Evolutionary conservation across 163 green algal species (phyloP).

Genomic region (Scenedesmus sp.): DNA sequence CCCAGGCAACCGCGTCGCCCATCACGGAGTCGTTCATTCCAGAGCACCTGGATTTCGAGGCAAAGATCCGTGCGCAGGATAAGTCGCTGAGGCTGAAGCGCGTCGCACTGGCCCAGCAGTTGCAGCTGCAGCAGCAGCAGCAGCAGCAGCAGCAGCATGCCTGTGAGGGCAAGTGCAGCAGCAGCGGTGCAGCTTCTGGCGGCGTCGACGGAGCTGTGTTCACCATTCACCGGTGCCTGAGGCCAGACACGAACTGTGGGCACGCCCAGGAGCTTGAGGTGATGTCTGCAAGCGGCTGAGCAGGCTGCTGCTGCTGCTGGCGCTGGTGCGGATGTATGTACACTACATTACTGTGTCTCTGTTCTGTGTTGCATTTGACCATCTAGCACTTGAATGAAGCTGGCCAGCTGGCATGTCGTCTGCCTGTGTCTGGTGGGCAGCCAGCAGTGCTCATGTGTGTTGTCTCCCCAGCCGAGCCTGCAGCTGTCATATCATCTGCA

Average conservation of each 20-base stretch:
- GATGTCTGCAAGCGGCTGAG: conserved; percentile 28
- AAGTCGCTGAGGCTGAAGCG: conserved; percentile 26
- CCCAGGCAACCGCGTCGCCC: neutral
- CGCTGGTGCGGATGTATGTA: neutral
- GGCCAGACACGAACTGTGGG: conserved; percentile 28
- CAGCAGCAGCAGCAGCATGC: neutral
- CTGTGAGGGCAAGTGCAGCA: neutral
- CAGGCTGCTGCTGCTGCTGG: neutral
- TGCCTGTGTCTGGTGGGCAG: neutral
- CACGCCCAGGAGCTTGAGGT: conserved; percentile 47
- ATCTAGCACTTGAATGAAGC: neutral
- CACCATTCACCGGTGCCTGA: conserved; percentile 29
- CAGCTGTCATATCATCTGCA: neutral
- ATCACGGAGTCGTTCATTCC: conserved; percentile 52
- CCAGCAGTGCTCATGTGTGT: neutral
- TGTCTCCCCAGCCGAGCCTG: neutral
- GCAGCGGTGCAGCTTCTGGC: neutral
- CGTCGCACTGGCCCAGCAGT: neutral
- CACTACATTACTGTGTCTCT: neutral
- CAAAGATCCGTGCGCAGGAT: conserved; percentile 40
- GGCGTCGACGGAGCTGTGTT: conserved; percentile 19
- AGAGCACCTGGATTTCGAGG: conserved; percentile 41
- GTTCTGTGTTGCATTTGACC: neutral
- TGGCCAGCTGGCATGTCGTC: neutral
- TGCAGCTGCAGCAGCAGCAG: neutral